A percentile compares a stretch with the other conserved stretches of the same genome.
These are phyloP conservation scores for Botrytis hyacinthi DNA, from an alignment of 2,329 filamentous ascomycete genomes.

Conservation along the genomic window DNA sequence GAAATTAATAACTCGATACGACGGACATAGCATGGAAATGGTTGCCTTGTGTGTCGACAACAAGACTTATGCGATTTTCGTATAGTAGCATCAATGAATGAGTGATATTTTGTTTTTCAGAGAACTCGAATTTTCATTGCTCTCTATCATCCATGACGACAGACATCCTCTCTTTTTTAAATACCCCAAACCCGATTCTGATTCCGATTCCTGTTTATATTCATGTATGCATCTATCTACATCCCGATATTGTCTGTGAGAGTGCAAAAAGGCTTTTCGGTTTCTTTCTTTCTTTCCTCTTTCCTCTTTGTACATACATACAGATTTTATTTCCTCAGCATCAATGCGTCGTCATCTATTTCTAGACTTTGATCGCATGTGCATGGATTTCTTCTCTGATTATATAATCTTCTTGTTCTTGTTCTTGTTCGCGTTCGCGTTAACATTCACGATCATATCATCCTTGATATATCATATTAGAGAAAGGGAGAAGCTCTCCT, in stretches of 20 bases:
- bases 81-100: not conserved
- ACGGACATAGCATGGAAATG: not conserved
- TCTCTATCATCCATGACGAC: not conserved
- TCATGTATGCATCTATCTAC: not conserved
- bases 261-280: no score
- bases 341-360: not conserved
- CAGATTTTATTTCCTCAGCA: not conserved
- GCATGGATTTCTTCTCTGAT: no score
- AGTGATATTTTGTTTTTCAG: not conserved
- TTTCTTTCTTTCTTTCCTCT: no score
- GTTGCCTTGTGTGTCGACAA: not conserved
- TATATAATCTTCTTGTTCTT: no score
- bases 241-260: not conserved
- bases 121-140: not conserved
- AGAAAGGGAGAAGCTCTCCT: not conserved
- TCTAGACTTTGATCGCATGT: not conserved
- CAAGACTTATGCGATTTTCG: not conserved
- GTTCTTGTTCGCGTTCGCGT: no score
- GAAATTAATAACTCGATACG: not conserved
- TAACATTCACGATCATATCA: no score
- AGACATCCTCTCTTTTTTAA: not conserved
- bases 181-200: rapidly evolving
- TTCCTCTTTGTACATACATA: not conserved
- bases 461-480: no score
- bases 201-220: not conserved